These are phyloP conservation scores for Aphanomyces invadans DNA, from an alignment of 352 stramenopile genomes.

Conservation along the genomic window DNA sequence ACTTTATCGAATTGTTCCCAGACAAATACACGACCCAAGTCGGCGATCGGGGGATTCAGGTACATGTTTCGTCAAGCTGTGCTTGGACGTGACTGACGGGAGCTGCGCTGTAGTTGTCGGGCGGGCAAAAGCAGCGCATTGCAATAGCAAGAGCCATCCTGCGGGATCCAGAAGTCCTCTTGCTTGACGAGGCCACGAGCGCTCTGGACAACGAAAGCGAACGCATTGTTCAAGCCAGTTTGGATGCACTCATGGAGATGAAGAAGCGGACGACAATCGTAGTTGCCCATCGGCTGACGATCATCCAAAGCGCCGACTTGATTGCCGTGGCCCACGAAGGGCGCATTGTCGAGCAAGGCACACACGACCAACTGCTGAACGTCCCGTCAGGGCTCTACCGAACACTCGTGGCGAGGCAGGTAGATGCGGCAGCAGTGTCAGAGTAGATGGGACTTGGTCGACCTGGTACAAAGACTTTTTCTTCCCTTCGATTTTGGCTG, in stretches of 20 bases:
- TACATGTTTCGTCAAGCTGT: slow-evolving; percentile 29
- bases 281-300: slow-evolving; percentile 91
- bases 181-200: slow-evolving; percentile 90
- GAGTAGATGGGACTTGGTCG: no score
- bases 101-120: slow-evolving; percentile 32
- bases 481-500: no score
- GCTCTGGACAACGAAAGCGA: slow-evolving; percentile 79
- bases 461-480: no score
- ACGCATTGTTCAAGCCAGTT: slow-evolving; percentile 68
- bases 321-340: slow-evolving; percentile 92
- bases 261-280: slow-evolving; percentile 84
- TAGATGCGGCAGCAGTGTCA: no score
- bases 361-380: slow-evolving; percentile 83
- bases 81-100: not conserved
- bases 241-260: slow-evolving; percentile 53
- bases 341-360: slow-evolving; percentile 87
- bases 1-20: slow-evolving; percentile 87
- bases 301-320: slow-evolving; percentile 89
- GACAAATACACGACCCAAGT: slow-evolving; percentile 90
- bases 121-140: slow-evolving; percentile 72
- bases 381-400: slow-evolving; percentile 32
- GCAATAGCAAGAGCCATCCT: slow-evolving; percentile 90
- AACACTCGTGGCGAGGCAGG: slow-evolving; percentile 28
- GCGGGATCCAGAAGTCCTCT: slow-evolving; percentile 72
- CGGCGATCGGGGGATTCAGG: slow-evolving; percentile 87